A percentile compares a stretch with the other conserved stretches of the same genome.
Conservation (phyloP, 2,329 filamentous ascomycete species). For the Curvularia sp. region DNA sequence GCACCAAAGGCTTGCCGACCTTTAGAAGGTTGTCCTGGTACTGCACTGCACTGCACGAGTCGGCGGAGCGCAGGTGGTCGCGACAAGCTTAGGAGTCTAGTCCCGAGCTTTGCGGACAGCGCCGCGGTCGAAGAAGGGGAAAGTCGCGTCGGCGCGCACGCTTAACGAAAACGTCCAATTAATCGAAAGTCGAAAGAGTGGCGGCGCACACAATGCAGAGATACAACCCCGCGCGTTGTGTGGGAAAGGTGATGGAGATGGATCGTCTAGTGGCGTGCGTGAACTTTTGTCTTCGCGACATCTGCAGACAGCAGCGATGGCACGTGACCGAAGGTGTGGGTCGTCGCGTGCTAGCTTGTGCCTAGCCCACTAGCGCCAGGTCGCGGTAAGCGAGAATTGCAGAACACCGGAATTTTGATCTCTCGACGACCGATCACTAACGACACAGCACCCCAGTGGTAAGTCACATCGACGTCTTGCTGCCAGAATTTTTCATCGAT, state of each 20-base stretch:
- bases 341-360: constrained; percentile 1
- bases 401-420: constrained; percentile 19
- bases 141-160: constrained; percentile 36
- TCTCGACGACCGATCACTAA: constrained; percentile 27
- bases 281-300: constrained; percentile 29
- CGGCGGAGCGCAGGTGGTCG: constrained; percentile 20
- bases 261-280: constrained; percentile 30
- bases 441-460: constrained; percentile 48
- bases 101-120: constrained; percentile 39
- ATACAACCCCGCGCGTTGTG: constrained; percentile 39
- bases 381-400: constrained; percentile 16
- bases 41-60: constrained; percentile 16
- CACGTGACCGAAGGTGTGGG: constrained; percentile 6
- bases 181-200: constrained; percentile 20
- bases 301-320: constrained; percentile 12
- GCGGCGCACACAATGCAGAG: constrained; percentile 30
- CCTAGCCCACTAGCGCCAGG: constrained; percentile 21
- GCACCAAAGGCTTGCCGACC: neutral
- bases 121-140: constrained; percentile 27
- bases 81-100: constrained; percentile 32
- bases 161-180: constrained; percentile 17
- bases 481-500: constrained; percentile 18
- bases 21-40: constrained; percentile 5
- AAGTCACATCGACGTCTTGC: constrained; percentile 33
- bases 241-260: constrained; percentile 36